Percentiles rank a stretch among this genome's conserved stretches.
phyloP scores from a whole-genome alignment of 2,329 filamentous ascomycete species.

The Neoascochyta sp. region DNA sequence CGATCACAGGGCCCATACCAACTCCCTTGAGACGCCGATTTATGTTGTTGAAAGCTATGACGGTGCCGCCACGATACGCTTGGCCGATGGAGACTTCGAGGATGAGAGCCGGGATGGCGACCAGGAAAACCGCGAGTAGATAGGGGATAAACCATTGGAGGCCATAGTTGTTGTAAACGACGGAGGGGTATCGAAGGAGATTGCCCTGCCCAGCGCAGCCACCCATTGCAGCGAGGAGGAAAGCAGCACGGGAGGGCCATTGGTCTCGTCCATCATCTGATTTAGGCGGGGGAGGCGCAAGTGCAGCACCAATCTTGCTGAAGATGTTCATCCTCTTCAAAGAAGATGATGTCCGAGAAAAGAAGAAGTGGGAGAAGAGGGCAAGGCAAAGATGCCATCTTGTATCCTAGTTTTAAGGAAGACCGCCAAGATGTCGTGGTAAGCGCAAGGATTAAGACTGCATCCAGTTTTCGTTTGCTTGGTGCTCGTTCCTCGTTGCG shows the following conservation, averaged over 20 bases:
- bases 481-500: too few relatives aligned
- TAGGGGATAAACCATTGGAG: constrained; percentile 61
- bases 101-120: constrained; percentile 55
- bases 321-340: constrained; percentile 13
- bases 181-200: constrained; percentile 55
- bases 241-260: constrained; percentile 55
- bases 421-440: constrained; percentile 14
- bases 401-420: constrained; percentile 13
- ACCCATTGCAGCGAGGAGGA: constrained; percentile 57
- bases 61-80: constrained; percentile 54
- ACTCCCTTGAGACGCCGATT: constrained; percentile 53
- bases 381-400: constrained; percentile 8
- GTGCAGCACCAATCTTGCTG: constrained; percentile 24
- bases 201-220: constrained; percentile 58
- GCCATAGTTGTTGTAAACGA: constrained; percentile 59
- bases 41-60: constrained; percentile 53
- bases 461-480: constrained; percentile 7
- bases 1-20: constrained; percentile 51
- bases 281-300: constrained; percentile 35
- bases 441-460: constrained; percentile 8
- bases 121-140: constrained; percentile 52
- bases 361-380: constrained; percentile 1
- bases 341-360: neutral
- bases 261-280: constrained; percentile 49
- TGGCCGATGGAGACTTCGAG: constrained; percentile 54